A percentile compares a stretch with the other conserved stretches of the same genome.
phyloP scores from a whole-genome alignment of 2,329 filamentous ascomycete genomes.

The Cylindrodendrum hubeiense region DNA sequence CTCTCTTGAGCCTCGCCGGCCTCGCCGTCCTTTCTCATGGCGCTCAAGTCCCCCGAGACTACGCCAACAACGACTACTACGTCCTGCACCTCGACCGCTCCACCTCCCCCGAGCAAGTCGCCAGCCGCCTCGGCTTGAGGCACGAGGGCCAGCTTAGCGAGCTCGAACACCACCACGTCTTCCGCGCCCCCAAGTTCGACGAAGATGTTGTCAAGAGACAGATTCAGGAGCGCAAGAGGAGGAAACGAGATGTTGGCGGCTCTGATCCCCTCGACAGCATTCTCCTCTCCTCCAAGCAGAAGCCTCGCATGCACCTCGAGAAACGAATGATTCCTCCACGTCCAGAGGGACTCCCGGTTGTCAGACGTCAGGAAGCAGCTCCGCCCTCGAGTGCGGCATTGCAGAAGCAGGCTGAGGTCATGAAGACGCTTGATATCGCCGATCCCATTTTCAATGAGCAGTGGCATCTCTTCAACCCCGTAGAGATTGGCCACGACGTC shows the following conservation, averaged over 20 bases:
- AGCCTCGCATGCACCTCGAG: conserved; percentile 62
- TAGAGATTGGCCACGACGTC: conserved; percentile 87
- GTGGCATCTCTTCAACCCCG: conserved; percentile 92
- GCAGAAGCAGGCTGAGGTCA: conserved; percentile 70
- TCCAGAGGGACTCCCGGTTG: conserved; percentile 42
- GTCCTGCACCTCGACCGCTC: conserved; percentile 83
- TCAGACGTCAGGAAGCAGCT: conserved; percentile 15
- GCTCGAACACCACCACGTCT: conserved; percentile 85
- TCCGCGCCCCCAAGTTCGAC: conserved; percentile 76
- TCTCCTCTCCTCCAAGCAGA: conserved; percentile 82
- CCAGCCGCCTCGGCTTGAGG: conserved; percentile 77
- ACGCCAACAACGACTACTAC: conserved; percentile 90
- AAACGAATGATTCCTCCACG: conserved; percentile 63
- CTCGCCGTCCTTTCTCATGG: conserved; percentile 63
- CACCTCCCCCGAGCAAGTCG: conserved; percentile 76
- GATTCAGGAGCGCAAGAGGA: conserved; percentile 66
- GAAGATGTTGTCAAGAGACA: conserved; percentile 70
- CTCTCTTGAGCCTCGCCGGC: conserved; percentile 66
- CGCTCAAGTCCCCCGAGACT: conserved; percentile 72
- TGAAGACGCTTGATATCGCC: conserved; percentile 76
- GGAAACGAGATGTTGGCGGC: conserved; percentile 69
- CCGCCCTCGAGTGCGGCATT: conserved; percentile 58
- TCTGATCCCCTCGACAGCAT: conserved; percentile 78
- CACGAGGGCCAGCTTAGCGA: conserved; percentile 87
- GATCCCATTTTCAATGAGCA: conserved; percentile 95